Conservation (phyloP, 2,329 filamentous ascomycete genomes). For the Beauveria asiatica region DNA sequence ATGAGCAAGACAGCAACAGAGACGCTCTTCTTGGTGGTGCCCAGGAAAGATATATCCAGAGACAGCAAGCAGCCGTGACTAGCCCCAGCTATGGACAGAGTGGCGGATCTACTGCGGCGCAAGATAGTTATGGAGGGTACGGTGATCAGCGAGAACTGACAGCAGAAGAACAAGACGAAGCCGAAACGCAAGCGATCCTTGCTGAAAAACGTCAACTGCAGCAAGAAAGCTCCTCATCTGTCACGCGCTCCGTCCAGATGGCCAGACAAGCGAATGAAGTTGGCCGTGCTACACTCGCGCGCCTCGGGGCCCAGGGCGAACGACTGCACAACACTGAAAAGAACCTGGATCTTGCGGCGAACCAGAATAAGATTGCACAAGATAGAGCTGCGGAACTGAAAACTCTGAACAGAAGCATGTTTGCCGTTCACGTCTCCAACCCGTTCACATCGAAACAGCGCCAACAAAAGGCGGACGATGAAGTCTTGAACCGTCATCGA, state of each 20-base stretch:
- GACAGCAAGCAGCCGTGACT: constrained; percentile 19
- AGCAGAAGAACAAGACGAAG: constrained; percentile 66
- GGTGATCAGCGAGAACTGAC: constrained; percentile 70
- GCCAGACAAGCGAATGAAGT: constrained; percentile 40
- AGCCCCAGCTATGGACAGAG: constrained; percentile 13
- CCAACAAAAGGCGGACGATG: constrained; percentile 55
- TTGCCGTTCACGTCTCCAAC: constrained; percentile 70
- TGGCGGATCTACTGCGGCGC: constrained; percentile 10
- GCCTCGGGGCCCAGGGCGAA: constrained; percentile 71
- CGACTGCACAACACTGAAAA: constrained; percentile 73
- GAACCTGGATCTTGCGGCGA: constrained; percentile 72
- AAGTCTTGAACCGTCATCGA: constrained; percentile 61
- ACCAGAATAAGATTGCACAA: constrained; percentile 66
- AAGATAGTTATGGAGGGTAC: constrained; percentile 40
- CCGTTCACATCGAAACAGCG: constrained; percentile 66
- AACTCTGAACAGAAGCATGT: constrained; percentile 83
- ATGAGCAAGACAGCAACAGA: constrained; percentile 43
- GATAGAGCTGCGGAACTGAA: constrained; percentile 78
- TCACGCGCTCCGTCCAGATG: constrained; percentile 32
- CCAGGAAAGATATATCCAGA: constrained; percentile 38
- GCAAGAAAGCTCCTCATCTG: constrained; percentile 52
- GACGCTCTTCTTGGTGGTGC: constrained; percentile 56
- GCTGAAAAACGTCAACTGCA: constrained; percentile 57
- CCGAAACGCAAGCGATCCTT: constrained; percentile 58
- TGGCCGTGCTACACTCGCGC: constrained; percentile 61